Evolutionary conservation across 805 yeast species (phyloP).

Genomic region (Yarrowia sp.): DNA sequence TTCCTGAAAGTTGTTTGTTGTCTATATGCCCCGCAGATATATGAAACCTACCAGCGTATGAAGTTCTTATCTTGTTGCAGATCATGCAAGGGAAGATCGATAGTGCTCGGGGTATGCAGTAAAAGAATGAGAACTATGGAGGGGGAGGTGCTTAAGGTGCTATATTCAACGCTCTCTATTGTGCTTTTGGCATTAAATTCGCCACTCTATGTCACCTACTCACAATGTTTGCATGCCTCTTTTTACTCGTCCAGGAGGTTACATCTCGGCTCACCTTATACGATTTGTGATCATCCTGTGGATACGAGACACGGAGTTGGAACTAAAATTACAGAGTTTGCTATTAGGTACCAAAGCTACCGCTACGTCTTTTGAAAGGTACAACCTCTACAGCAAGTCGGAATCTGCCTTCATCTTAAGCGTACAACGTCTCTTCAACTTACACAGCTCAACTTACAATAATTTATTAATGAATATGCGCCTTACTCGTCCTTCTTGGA

Average conservation of each 20-base stretch:
- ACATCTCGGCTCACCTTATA: not conserved
- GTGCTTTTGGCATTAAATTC: too few species aligned
- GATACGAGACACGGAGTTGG: not conserved
- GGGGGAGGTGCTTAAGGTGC: too few species aligned
- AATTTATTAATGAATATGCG: not conserved
- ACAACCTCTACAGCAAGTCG: too few species aligned
- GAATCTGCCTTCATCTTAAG: too few species aligned
- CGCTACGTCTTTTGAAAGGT: too few species aligned
- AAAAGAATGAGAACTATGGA: not conserved
- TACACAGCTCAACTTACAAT: not conserved
- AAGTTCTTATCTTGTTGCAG: constrained; percentile 25
- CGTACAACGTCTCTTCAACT: too few species aligned
- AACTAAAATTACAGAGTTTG: too few species aligned
- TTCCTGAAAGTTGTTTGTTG: not conserved
- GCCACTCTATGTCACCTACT: too few species aligned
- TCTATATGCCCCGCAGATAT: constrained; percentile 19
- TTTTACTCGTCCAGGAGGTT: not conserved
- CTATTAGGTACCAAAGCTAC: too few species aligned
- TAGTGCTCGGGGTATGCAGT: not conserved
- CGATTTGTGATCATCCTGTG: constrained; percentile 18
- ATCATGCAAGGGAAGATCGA: constrained; percentile 22
- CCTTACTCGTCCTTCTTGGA: constrained; percentile 12
- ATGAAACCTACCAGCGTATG: constrained; percentile 12
- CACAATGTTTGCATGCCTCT: too few species aligned
- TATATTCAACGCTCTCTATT: too few species aligned